Percentiles rank a stretch among this genome's conserved stretches.
phyloP scores from a whole-genome alignment of 164 flowering plant species.

The Houttuynia cordata region DNA sequence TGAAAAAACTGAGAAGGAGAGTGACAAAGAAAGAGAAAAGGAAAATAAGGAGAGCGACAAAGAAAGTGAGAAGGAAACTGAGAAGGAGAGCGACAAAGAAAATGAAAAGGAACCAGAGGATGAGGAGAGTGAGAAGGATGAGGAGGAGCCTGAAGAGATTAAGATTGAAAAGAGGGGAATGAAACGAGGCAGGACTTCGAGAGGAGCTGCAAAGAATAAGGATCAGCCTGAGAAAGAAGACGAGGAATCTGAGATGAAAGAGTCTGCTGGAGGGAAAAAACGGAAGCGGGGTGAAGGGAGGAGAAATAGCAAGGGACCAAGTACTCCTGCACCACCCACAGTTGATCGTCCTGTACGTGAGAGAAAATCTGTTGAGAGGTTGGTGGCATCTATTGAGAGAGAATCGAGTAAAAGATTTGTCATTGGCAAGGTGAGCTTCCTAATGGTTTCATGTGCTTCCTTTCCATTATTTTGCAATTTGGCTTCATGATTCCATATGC shows the following conservation, averaged over 20 bases:
- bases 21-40: too few relatives aligned
- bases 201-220: neutral
- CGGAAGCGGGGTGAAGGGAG: constrained; percentile 11
- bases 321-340: constrained; percentile 30
- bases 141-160: neutral
- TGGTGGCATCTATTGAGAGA: constrained; percentile 59
- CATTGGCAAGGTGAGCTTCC: constrained; percentile 45
- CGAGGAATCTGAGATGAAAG: neutral
- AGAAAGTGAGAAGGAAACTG: neutral
- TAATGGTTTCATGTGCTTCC: neutral
- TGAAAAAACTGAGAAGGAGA: too few relatives aligned
- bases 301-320: constrained; percentile 28
- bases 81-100: neutral
- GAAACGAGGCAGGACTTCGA: neutral
- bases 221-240: neutral
- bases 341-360: constrained; percentile 57
- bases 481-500: neutral
- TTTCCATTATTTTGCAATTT: neutral
- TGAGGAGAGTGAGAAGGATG: too few relatives aligned
- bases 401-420: constrained; percentile 47
- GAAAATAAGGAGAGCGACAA: constrained; percentile 2
- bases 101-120: neutral
- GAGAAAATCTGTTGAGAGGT: constrained; percentile 42
- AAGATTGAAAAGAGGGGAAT: neutral
- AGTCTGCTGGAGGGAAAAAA: neutral